Percentiles rank a stretch among this genome's conserved stretches.
Evolutionary conservation across 805 yeast species (phyloP).

Genomic region (Metschnikowia koreensis): DNA sequence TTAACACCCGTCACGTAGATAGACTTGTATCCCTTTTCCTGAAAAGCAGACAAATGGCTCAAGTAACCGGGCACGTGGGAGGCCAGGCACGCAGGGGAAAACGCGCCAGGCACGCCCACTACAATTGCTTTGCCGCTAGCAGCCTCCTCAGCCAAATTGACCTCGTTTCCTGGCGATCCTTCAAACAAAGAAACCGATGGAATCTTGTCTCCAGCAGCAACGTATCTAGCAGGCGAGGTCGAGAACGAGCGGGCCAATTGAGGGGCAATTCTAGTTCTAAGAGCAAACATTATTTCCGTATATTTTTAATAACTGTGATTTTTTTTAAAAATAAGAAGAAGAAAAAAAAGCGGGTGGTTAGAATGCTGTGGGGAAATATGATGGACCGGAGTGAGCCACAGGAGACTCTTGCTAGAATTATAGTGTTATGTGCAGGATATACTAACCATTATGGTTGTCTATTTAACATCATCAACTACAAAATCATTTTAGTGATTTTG

Average conservation of each 20-base stretch:
- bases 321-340: no score
- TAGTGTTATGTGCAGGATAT: no score
- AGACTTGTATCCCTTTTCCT: constrained; percentile 61
- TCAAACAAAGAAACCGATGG: constrained; percentile 59
- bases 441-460: no score
- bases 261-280: constrained; percentile 3
- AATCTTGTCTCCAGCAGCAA: constrained; percentile 58
- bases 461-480: no score
- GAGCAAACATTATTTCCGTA: constrained; percentile 3
- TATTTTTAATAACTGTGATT: not conserved
- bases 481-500: no score
- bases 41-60: constrained; percentile 48
- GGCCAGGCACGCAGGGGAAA: constrained; percentile 75
- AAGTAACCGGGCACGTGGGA: constrained; percentile 75
- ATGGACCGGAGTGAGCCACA: no score
- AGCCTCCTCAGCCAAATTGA: constrained; percentile 52
- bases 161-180: constrained; percentile 62
- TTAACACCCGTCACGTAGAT: constrained; percentile 75
- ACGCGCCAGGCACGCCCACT: constrained; percentile 58
- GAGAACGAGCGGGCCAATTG: constrained; percentile 21
- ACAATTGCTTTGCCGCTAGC: constrained; percentile 52
- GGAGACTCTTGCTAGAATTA: no score
- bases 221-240: constrained; percentile 21
- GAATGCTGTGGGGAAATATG: not conserved
- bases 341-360: not conserved